These are phyloP conservation scores for Chytriomyces sp. DNA, from an alignment of 192 early-diverging fungal species.

Conservation along the genomic window DNA sequence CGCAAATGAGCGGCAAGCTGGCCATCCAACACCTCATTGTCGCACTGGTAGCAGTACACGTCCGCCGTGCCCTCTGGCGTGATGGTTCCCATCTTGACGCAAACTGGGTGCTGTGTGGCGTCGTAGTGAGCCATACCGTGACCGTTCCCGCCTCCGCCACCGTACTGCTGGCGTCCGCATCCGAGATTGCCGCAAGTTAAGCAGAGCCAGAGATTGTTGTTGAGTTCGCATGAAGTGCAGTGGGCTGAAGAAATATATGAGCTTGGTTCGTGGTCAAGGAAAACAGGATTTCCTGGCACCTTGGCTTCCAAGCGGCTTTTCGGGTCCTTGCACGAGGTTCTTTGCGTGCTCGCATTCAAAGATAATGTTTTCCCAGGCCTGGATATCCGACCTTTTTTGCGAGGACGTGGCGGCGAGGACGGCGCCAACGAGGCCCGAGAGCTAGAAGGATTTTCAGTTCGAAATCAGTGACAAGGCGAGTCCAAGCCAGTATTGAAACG, in stretches of 20 bases:
- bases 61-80: conserved; percentile 96
- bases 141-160: conserved; percentile 89
- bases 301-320: conserved; percentile 42
- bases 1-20: conserved; percentile 75
- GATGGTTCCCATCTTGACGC: conserved; percentile 94
- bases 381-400: conserved; percentile 82
- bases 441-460: conserved; percentile 58
- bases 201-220: conserved; percentile 95
- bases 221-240: conserved; percentile 81
- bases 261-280: neutral
- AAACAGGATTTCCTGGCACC: conserved; percentile 24
- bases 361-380: conserved; percentile 92
- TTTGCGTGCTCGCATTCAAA: conserved; percentile 77
- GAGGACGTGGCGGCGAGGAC: conserved; percentile 81
- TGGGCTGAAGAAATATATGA: conserved; percentile 49
- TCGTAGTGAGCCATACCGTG: conserved; percentile 88
- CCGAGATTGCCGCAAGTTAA: conserved; percentile 90
- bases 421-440: conserved; percentile 62
- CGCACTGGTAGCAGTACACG: conserved; percentile 83
- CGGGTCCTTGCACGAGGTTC: conserved; percentile 64
- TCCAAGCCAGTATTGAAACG: neutral
- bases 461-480: neutral
- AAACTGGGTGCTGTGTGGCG: conserved; percentile 76
- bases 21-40: conserved; percentile 80
- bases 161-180: conserved; percentile 93